These are phyloP conservation scores for Hypericum androsaemum DNA, from an alignment of 345 rosid species.

Conservation along the genomic window DNA sequence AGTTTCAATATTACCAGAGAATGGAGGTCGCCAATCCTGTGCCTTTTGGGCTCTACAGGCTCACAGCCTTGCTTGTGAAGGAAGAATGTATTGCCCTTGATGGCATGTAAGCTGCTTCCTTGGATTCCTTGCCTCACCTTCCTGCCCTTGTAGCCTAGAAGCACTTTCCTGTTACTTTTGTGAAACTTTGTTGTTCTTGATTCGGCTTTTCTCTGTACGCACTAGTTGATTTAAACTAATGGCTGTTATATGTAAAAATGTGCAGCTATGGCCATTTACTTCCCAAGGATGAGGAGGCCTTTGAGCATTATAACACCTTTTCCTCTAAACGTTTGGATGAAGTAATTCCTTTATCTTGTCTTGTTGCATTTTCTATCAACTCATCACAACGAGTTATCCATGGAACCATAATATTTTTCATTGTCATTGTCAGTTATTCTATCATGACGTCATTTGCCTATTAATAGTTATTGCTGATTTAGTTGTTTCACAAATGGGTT, in stretches of 20 bases:
- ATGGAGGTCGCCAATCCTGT: conserved; percentile 72
- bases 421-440: too few species aligned
- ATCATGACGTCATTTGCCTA: too few species aligned
- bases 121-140: neutral
- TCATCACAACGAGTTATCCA: neutral
- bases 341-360: conserved; percentile 29
- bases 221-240: neutral
- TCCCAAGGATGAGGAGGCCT: conserved; percentile 81
- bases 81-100: conserved; percentile 84
- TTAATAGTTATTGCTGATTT: too few species aligned
- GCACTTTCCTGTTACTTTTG: neutral
- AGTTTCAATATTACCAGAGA: conserved; percentile 91
- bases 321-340: conserved; percentile 80
- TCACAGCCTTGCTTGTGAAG: conserved; percentile 89
- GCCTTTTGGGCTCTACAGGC: conserved; percentile 83
- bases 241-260: neutral
- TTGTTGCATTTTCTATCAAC: neutral
- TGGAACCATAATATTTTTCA: too few species aligned
- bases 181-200: neutral
- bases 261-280: conserved; percentile 87
- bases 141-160: neutral
- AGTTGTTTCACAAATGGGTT: too few species aligned
- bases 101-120: conserved; percentile 61
- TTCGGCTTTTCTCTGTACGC: neutral
- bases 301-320: conserved; percentile 68